Evolutionary conservation across 257 asterid species (phyloP).

Genomic region (Solanum bulbocastanum): DNA sequence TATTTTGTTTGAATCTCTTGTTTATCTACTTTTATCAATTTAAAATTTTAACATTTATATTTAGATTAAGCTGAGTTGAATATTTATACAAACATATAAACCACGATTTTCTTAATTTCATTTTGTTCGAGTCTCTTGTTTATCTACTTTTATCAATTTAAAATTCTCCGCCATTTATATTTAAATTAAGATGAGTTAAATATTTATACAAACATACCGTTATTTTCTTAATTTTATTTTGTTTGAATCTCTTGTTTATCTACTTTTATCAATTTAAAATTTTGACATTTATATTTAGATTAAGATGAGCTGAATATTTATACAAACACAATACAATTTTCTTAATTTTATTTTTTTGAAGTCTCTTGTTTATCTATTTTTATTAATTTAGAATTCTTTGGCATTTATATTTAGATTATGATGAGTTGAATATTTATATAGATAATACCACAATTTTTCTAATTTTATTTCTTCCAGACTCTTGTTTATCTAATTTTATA

Average conservation of each 20-base stretch:
- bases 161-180: background rate
- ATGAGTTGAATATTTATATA: too few species aligned
- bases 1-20: background rate
- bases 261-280: background rate
- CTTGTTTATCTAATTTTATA: background rate
- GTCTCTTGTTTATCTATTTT: background rate
- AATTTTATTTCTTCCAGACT: too few species aligned
- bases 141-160: background rate
- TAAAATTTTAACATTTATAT: background rate
- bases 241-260: background rate
- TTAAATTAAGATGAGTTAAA: background rate
- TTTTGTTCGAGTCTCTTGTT: too few species aligned
- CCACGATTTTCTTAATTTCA: too few species aligned
- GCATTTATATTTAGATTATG: too few species aligned
- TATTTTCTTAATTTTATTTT: too few species aligned
- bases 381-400: background rate
- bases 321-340: background rate
- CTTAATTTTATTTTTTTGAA: background rate
- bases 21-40: background rate
- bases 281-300: background rate
- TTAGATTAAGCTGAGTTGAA: background rate
- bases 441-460: too few species aligned
- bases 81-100: background rate
- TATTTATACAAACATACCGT: background rate
- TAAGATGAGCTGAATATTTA: background rate